Evolutionary conservation across 371 early-diverging fungal species (phyloP).

Genomic region (Apophysomyces sp.): DNA sequence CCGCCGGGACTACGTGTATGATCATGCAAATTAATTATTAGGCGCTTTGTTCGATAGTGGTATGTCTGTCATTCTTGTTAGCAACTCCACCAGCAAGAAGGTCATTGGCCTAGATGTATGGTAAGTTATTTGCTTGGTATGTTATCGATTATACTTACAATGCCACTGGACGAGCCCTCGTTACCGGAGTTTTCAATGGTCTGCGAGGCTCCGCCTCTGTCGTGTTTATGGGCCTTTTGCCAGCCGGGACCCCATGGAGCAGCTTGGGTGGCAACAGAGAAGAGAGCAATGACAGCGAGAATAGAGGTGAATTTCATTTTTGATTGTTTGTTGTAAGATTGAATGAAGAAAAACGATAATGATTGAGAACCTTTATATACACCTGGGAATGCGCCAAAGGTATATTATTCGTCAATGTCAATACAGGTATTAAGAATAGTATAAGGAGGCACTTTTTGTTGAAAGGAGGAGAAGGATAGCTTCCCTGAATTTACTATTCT

Average conservation of each 20-base stretch:
- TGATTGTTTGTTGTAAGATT: conserved; percentile 11
- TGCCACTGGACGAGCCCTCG: neutral
- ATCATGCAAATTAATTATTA: neutral
- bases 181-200: neutral
- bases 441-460: neutral
- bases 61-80: neutral
- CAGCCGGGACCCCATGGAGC: conserved; percentile 12
- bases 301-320: conserved; percentile 28
- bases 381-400: too few species aligned
- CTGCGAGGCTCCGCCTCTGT: neutral
- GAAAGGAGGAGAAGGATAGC: neutral
- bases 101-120: neutral
- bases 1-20: neutral
- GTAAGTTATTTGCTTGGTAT: neutral
- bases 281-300: conserved; percentile 21
- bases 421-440: neutral
- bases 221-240: neutral
- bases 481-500: neutral
- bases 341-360: neutral
- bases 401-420: neutral
- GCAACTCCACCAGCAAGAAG: neutral
- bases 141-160: neutral
- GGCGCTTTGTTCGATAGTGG: neutral
- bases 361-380: neutral
- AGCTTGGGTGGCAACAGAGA: conserved; percentile 17